A percentile compares a stretch with the other conserved stretches of the same genome.
Evolutionary conservation across 345 rosid genomes (phyloP).

Genomic region (Hibiscus tridactylites): DNA sequence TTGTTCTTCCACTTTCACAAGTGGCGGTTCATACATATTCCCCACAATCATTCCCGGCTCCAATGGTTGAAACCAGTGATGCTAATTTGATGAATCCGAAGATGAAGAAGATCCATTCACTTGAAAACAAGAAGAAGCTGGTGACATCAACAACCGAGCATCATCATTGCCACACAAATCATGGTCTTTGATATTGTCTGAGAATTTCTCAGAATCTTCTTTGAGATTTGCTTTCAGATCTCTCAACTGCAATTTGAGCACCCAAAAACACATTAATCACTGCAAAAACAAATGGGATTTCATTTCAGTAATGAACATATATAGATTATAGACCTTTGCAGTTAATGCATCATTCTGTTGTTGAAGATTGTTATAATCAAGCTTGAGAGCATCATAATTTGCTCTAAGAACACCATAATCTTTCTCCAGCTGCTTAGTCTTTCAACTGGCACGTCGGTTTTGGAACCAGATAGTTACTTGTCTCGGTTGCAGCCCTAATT

Average conservation of each 20-base stretch:
- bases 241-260: slow-evolving; percentile 29
- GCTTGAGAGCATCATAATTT: slow-evolving; percentile 39
- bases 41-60: slow-evolving; percentile 22
- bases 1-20: slow-evolving; percentile 40
- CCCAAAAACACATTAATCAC: slow-evolving; percentile 1
- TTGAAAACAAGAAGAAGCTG: slow-evolving; percentile 16
- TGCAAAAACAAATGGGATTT: neutral
- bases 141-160: slow-evolving; percentile 16
- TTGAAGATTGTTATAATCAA: slow-evolving; percentile 35
- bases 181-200: slow-evolving; percentile 27
- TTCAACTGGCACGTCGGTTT: slow-evolving; percentile 69
- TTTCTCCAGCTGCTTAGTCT: slow-evolving; percentile 58
- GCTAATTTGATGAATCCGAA: slow-evolving; percentile 19
- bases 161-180: slow-evolving; percentile 13
- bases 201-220: slow-evolving; percentile 26
- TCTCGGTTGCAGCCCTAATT: slow-evolving; percentile 51
- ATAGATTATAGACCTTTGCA: slow-evolving; percentile 24
- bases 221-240: slow-evolving; percentile 42
- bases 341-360: slow-evolving; percentile 31
- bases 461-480: slow-evolving; percentile 80
- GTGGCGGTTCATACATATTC: slow-evolving; percentile 20
- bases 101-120: slow-evolving; percentile 19
- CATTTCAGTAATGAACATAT: neutral
- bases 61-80: slow-evolving; percentile 26
- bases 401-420: slow-evolving; percentile 42